Evolutionary conservation across 257 asterid genomes (phyloP).

Genomic region (Solanum chiquidenum): DNA sequence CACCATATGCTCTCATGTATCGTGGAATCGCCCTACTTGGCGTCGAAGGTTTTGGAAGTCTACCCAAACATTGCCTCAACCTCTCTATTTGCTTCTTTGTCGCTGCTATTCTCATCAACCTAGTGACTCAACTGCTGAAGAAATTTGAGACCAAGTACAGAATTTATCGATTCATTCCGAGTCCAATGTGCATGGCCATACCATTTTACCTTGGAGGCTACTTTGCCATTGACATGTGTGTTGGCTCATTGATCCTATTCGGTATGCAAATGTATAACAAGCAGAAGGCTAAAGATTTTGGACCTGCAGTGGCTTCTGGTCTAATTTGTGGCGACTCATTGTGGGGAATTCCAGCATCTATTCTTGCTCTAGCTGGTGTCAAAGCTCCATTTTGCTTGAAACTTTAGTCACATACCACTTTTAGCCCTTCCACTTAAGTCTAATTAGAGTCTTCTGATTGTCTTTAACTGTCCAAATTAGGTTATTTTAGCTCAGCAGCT

Average conservation of each 20-base stretch:
- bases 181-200: slow-evolving; percentile 81
- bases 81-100: slow-evolving; percentile 27
- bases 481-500: not conserved
- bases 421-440: too few relatives aligned
- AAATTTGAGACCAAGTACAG: slow-evolving; percentile 28
- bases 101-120: slow-evolving; percentile 17
- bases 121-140: slow-evolving; percentile 8
- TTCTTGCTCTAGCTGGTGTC: slow-evolving; percentile 37
- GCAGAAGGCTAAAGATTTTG: slow-evolving; percentile 24
- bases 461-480: not conserved
- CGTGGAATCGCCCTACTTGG: slow-evolving; percentile 30
- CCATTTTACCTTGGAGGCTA: slow-evolving; percentile 64
- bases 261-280: slow-evolving; percentile 23
- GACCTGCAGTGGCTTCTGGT: slow-evolving; percentile 64
- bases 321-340: slow-evolving; percentile 68
- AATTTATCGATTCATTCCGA: slow-evolving; percentile 45
- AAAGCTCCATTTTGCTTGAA: slow-evolving; percentile 65
- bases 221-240: slow-evolving; percentile 71
- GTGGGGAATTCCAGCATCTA: slow-evolving; percentile 69
- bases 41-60: slow-evolving; percentile 30
- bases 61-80: slow-evolving; percentile 47
- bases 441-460: not conserved
- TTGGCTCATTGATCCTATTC: slow-evolving; percentile 59
- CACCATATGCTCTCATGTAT: slow-evolving; percentile 28
- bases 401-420: not conserved